Conservation (phyloP, 1,139 yeast species). For the Candida pseudocylindracea region DNA sequence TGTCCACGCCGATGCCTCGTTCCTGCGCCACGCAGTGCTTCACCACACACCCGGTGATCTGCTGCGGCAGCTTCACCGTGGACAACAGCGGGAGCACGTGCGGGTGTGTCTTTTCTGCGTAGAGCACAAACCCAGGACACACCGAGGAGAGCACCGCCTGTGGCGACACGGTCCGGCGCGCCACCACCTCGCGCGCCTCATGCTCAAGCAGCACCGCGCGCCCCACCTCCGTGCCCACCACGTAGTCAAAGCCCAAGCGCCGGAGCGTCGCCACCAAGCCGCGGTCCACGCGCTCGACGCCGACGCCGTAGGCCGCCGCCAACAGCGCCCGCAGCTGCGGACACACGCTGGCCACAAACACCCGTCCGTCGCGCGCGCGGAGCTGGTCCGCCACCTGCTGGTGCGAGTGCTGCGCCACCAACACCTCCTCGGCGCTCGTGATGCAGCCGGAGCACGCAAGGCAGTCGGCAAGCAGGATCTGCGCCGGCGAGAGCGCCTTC, state of each 20-base stretch:
- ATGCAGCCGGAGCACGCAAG: constrained; percentile 95
- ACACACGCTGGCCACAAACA: constrained; percentile 59
- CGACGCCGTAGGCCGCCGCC: constrained; percentile 39
- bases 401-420: constrained; percentile 81
- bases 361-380: constrained; percentile 7
- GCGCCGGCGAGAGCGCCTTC: constrained; percentile 45
- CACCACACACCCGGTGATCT: constrained; percentile 63
- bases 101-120: constrained; percentile 91
- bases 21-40: constrained; percentile 32
- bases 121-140: constrained; percentile 95
- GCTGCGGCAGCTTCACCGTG: constrained; percentile 75
- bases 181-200: constrained; percentile 26
- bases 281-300: constrained; percentile 35
- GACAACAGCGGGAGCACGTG: constrained; percentile 42
- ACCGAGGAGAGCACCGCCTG: constrained; percentile 35
- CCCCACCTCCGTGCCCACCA: constrained; percentile 75
- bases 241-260: constrained; percentile 45
- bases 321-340: constrained; percentile 76
- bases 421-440: constrained; percentile 85
- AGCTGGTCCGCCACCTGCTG: constrained; percentile 48
- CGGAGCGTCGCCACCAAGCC: constrained; percentile 34
- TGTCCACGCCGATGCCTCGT: constrained; percentile 7
- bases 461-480: constrained; percentile 79
- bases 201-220: constrained; percentile 45
- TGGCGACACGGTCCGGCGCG: constrained; percentile 5